A percentile compares a stretch with the other conserved stretches of the same genome.
phyloP scores from a whole-genome alignment of 2,329 filamentous ascomycete species.

The Cytospora paraplurivora region DNA sequence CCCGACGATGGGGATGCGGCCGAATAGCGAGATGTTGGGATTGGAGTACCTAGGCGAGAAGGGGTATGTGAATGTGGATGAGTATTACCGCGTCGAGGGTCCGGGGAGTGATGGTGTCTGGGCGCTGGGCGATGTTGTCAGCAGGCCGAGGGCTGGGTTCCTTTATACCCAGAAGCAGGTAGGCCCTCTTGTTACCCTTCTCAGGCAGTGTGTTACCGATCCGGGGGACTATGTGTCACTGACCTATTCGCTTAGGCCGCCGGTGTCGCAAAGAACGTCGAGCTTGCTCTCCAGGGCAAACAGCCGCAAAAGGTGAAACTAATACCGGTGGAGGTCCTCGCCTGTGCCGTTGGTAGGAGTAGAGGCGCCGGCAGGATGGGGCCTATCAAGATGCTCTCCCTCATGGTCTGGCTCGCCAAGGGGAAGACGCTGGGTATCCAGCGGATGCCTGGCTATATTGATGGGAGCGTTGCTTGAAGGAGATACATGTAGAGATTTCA shows the following conservation, averaged over 20 bases:
- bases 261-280: constrained; percentile 56
- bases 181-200: constrained; percentile 28
- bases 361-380: constrained; percentile 53
- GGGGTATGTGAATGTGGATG: constrained; percentile 53
- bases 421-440: constrained; percentile 52
- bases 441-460: constrained; percentile 47
- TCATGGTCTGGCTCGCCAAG: constrained; percentile 55
- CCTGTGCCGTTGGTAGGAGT: constrained; percentile 52
- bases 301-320: constrained; percentile 47
- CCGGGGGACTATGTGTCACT: not conserved
- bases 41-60: constrained; percentile 45
- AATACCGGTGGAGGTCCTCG: constrained; percentile 51
- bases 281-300: constrained; percentile 49
- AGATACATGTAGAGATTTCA: not conserved
- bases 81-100: constrained; percentile 50
- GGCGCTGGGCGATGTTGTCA: constrained; percentile 57
- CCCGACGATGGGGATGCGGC: constrained; percentile 55
- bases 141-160: constrained; percentile 49
- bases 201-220: not conserved
- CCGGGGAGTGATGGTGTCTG: constrained; percentile 46
- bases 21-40: constrained; percentile 58
- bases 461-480: constrained; percentile 50
- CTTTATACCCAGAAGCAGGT: constrained; percentile 53
- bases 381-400: constrained; percentile 51
- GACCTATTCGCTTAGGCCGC: constrained; percentile 40